phyloP scores from a whole-genome alignment of 495 filamentous ascomycete genomes.

The Tuber microsphaerosporum region DNA sequence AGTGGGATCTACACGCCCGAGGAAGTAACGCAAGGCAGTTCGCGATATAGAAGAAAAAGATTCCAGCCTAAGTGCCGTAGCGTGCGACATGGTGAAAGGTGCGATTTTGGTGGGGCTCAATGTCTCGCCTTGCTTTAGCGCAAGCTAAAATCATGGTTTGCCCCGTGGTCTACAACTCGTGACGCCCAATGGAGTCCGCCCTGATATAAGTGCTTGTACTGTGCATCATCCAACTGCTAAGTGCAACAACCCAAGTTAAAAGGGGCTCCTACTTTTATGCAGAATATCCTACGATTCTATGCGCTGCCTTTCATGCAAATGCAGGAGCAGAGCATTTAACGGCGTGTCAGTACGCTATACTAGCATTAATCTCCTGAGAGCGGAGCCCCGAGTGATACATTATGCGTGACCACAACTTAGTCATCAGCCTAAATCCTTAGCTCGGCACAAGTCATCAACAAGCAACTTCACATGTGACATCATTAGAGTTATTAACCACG shows the following conservation, averaged over 20 bases:
- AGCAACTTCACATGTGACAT: background rate
- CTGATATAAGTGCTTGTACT: background rate
- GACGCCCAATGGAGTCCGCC: background rate
- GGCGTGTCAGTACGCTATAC: background rate
- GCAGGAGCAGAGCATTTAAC: background rate
- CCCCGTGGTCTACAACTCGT: background rate
- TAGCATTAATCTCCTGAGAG: background rate
- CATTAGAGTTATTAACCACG: background rate
- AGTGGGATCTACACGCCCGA: background rate
- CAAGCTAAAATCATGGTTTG: background rate
- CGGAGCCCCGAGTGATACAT: background rate
- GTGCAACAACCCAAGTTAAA: background rate
- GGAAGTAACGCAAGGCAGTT: background rate
- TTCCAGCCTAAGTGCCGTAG: background rate
- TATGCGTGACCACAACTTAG: background rate
- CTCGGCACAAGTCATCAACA: background rate
- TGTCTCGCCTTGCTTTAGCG: background rate
- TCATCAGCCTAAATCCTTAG: background rate
- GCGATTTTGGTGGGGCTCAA: background rate
- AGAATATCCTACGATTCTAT: background rate
- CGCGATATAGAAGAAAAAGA: background rate
- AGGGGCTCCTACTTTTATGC: background rate
- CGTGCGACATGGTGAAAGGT: background rate
- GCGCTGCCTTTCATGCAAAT: background rate
- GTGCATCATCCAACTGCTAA: background rate